Base-by-base conservation (phyloP, 2,329 filamentous ascomycete species). In the Ophiostoma piceae region DNA sequence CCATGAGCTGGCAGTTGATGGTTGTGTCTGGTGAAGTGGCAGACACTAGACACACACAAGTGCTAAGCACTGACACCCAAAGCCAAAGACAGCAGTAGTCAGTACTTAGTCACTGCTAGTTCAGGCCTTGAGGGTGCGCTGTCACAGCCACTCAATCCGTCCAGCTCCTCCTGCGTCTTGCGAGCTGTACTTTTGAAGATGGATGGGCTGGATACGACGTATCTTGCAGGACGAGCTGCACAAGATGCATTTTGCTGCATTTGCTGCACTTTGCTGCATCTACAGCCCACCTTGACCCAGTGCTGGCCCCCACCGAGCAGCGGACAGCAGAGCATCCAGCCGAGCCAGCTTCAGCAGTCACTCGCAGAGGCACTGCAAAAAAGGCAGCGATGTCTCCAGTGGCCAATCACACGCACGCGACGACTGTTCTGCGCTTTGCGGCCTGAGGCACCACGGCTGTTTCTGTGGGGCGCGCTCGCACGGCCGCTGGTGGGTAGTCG, bases 371-470 rank as follows among this genome's bases (percentile, higher is more conserved):
- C 14, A 43, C 12, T 43, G 16, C 26, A 29, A 29, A 47, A 47
- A 57, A 57, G 51, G 57, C 57, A 32, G 22, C 57, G 57, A 57
- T 26, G 35, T 65, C 32, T 2, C 11, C 8, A 69, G 67, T 69
- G 70, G 70, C 72, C 66, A 73, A 71, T 73, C 70, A 71, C 35
- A 68, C 26, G 16, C 60, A 7, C 43, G 16, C 43, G 1, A 47
- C 43, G 5, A 11, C 26, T n/a, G 4, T 41, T 1, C 39, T 22
- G n/a, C 22, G n/a, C 19, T 43, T 60, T 70, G 62, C 54, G 70
- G 72, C 72, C 72, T 73, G 71, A 73, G 72, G 72, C 72, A 69
- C 7, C 47, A 39, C 43, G 32, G 22, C 29, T 54, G 16, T 14
- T 64, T 57, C n/a, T 22, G 3, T 29, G 39, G 29, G 41, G 43